Evolutionary conservation across 1,284 basidiomycete genomes (phyloP).

Genomic region (Cerioporus squamosus): DNA sequence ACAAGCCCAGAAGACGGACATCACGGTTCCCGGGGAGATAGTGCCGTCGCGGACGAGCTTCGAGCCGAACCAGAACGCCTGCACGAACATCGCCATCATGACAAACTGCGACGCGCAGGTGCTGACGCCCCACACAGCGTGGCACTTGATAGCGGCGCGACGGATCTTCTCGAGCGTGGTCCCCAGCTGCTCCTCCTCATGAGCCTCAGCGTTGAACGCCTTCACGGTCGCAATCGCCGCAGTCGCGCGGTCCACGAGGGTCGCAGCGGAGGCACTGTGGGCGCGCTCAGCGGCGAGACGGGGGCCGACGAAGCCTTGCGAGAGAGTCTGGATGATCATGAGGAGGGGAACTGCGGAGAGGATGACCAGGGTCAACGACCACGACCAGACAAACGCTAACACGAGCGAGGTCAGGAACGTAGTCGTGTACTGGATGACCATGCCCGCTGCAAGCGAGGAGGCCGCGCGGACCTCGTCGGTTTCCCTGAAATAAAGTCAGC

Average conservation of each 20-base stretch:
- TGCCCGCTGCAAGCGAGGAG: conserved; percentile 77
- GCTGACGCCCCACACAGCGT: conserved; percentile 79
- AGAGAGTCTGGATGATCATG: conserved; percentile 74
- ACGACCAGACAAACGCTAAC: conserved; percentile 84
- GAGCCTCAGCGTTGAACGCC: conserved; percentile 85
- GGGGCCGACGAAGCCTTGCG: conserved; percentile 72
- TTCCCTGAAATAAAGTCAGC: conserved; percentile 60
- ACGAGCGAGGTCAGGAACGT: conserved; percentile 81
- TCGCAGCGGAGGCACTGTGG: conserved; percentile 73
- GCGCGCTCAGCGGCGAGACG: conserved; percentile 72
- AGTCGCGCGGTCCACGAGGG: conserved; percentile 80
- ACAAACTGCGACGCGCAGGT: conserved; percentile 76
- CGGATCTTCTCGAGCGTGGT: conserved; percentile 53
- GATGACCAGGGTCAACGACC: conserved; percentile 88
- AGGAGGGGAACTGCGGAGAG: conserved; percentile 89
- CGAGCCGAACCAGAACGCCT: conserved; percentile 96
- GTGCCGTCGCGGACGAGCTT: conserved; percentile 81
- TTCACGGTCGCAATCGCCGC: conserved; percentile 91
- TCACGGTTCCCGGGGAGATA: conserved; percentile 77
- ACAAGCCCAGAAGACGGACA: conserved; percentile 97
- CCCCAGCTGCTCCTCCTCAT: conserved; percentile 60
- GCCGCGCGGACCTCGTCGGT: conserved; percentile 93
- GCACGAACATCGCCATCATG: conserved; percentile 92
- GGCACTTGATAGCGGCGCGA: conserved; percentile 56
- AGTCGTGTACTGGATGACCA: conserved; percentile 80